phyloP scores from a whole-genome alignment of 768 basidiomycete species.

The Termitomyces sp. region DNA sequence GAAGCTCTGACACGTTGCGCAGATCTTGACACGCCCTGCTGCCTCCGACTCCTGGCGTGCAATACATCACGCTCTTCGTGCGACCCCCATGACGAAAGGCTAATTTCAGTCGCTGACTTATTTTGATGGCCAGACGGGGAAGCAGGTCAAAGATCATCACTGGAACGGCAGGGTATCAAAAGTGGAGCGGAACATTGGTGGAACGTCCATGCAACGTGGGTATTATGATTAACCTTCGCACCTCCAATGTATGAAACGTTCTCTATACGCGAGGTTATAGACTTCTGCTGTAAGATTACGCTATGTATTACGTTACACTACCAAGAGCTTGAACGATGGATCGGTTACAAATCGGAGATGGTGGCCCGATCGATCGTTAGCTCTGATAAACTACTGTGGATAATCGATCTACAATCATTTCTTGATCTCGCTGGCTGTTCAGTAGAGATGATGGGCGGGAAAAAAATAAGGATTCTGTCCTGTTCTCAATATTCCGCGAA shows the following conservation, averaged over 20 bases:
- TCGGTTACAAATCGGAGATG: slow-evolving; percentile 6
- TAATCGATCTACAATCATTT: slow-evolving; percentile 7
- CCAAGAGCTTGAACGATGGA: background rate
- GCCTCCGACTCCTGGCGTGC: slow-evolving; percentile 81
- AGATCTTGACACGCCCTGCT: slow-evolving; percentile 73
- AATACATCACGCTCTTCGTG: slow-evolving; percentile 71
- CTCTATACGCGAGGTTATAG: background rate
- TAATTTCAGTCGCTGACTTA: slow-evolving; percentile 57
- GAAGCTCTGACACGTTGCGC: background rate
- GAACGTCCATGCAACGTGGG: slow-evolving; percentile 36
- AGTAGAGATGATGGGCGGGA: background rate
- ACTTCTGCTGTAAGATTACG: background rate
- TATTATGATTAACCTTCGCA: slow-evolving; percentile 49
- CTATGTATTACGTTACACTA: background rate
- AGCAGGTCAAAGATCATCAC: slow-evolving; percentile 67
- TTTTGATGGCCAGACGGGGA: slow-evolving; percentile 59
- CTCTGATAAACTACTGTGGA: background rate
- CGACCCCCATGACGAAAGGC: slow-evolving; percentile 80
- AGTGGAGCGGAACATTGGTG: slow-evolving; percentile 24
- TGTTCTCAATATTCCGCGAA: background rate
- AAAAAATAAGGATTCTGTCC: background rate
- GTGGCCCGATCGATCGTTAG: slow-evolving; percentile 12
- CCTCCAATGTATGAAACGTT: background rate
- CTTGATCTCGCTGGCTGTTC: background rate
- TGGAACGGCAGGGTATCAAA: slow-evolving; percentile 55